These are phyloP conservation scores for Fusarium sp. DNA, from an alignment of 2,329 filamentous ascomycete species.

Conservation along the genomic window DNA sequence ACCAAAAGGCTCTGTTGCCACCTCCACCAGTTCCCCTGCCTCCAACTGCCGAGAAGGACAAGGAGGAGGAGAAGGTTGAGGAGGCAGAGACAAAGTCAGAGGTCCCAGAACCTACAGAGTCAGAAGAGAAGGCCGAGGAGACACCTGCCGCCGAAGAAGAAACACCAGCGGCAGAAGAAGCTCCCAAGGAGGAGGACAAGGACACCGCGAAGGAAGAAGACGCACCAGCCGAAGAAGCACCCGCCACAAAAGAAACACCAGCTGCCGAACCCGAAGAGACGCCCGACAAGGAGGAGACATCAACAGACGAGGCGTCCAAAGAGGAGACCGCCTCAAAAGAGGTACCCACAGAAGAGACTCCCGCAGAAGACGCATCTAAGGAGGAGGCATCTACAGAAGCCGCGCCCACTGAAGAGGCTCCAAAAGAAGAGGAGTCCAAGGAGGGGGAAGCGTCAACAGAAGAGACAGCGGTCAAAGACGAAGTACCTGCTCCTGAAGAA, in stretches of 20 bases:
- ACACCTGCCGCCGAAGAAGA: constrained; percentile 19
- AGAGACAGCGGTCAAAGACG: constrained; percentile 7
- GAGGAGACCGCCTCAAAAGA: constrained; percentile 13
- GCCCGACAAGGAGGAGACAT: constrained; percentile 6
- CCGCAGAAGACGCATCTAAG: constrained; percentile 14
- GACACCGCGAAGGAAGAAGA: constrained; percentile 23
- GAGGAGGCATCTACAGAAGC: constrained; percentile 11
- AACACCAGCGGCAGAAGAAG: constrained; percentile 2
- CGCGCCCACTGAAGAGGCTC: constrained; percentile 4
- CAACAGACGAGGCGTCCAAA: constrained; percentile 7
- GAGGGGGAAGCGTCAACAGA: constrained; percentile 6
- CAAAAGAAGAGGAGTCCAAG: constrained; percentile 2
- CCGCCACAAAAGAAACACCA: constrained; percentile 7
- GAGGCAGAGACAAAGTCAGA: constrained; percentile 27
- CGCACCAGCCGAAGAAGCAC: constrained; percentile 14
- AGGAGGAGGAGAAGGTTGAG: constrained; percentile 34
- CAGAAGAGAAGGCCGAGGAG: constrained; percentile 10
- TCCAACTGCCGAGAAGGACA: constrained; percentile 19
- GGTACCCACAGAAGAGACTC: constrained; percentile 6
- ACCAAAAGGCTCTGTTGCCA: constrained; percentile 12
- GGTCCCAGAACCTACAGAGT: constrained; percentile 16
- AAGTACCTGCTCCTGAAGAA: constrained; percentile 5
- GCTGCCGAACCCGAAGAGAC: constrained; percentile 12
- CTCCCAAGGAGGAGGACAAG: constrained; percentile 24
- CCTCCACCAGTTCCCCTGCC: constrained; percentile 8